A percentile compares a stretch with the other conserved stretches of the same genome.
These are phyloP conservation scores for Lotmaria passim DNA, from an alignment of 208 protist genomes.

Conservation along the genomic window DNA sequence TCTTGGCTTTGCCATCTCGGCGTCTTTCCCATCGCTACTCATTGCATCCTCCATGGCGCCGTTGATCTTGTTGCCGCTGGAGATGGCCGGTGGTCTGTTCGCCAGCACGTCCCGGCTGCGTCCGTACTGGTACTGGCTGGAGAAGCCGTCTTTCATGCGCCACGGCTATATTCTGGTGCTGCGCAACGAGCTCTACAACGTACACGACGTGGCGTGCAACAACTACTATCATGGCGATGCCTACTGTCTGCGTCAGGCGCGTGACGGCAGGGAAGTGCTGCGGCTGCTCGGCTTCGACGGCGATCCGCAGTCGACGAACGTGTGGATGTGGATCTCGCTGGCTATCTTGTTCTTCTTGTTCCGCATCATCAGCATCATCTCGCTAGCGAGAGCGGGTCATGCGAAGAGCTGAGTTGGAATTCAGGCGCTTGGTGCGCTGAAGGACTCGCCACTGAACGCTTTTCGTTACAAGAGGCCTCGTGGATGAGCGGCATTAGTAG, in stretches of 20 bases:
- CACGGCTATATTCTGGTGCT: slow-evolving; percentile 65
- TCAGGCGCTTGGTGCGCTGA: too few species aligned
- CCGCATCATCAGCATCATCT: slow-evolving; percentile 33
- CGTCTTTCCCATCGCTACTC: slow-evolving; percentile 34
- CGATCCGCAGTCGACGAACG: slow-evolving; percentile 42
- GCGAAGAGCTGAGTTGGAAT: slow-evolving; percentile 25
- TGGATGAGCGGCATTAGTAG: too few species aligned
- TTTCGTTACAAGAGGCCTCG: too few species aligned
- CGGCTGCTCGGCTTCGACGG: slow-evolving; percentile 52
- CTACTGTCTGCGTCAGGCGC: slow-evolving; percentile 56
- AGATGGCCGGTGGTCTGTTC: slow-evolving; percentile 62
- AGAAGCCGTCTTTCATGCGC: slow-evolving; percentile 75
- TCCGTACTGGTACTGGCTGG: slow-evolving; percentile 81
- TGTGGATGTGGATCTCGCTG: slow-evolving; percentile 70
- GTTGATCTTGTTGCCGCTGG: slow-evolving; percentile 63
- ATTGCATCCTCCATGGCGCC: slow-evolving; percentile 54
- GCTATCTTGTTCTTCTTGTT: slow-evolving; percentile 53
- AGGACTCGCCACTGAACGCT: too few species aligned
- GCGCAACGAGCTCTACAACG: slow-evolving; percentile 64
- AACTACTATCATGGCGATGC: slow-evolving; percentile 34
- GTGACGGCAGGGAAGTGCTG: slow-evolving; percentile 57
- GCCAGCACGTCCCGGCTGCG: slow-evolving; percentile 64
- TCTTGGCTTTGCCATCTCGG: slow-evolving; percentile 63
- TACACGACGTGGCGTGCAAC: slow-evolving; percentile 30
- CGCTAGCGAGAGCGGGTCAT: slow-evolving; percentile 31